phyloP scores from a whole-genome alignment of 371 early-diverging fungal genomes.

The Massospora cicadina region DNA sequence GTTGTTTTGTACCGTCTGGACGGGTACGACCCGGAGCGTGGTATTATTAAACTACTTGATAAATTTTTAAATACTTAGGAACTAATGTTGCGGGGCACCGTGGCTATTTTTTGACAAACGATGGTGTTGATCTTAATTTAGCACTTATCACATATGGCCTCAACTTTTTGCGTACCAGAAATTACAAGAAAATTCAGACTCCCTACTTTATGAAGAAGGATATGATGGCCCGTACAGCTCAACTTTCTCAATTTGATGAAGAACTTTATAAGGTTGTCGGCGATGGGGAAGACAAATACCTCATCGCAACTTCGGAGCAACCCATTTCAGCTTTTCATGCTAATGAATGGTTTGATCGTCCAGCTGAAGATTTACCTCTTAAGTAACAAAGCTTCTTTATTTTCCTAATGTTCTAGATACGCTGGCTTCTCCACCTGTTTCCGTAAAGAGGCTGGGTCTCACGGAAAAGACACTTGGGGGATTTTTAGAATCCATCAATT shows the following conservation, averaged over 20 bases:
- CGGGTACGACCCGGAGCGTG: conserved; percentile 88
- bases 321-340: conserved; percentile 96
- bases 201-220: conserved; percentile 98
- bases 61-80: conserved; percentile 23
- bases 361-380: conserved; percentile 76
- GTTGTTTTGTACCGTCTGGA: conserved; percentile 83
- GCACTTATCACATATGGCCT: conserved; percentile 96
- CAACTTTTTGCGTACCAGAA: conserved; percentile 72
- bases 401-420: conserved; percentile 25
- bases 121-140: conserved; percentile 91
- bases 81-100: conserved; percentile 97
- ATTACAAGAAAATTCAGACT: conserved; percentile 94
- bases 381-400: conserved; percentile 28
- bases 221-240: conserved; percentile 97
- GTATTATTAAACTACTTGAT: conserved; percentile 16
- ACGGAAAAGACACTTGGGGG: conserved; percentile 99
- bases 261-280: conserved; percentile 93
- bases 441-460: conserved; percentile 99
- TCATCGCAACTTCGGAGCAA: conserved; percentile 99
- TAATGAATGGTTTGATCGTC: conserved; percentile 92
- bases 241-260: conserved; percentile 98
- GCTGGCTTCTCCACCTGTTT: conserved; percentile 99
- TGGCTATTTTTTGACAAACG: conserved; percentile 93
- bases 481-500: conserved; percentile 99
- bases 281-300: conserved; percentile 82